These are phyloP conservation scores for Ascoidea asiatica DNA, from an alignment of 805 yeast species.

Conservation along the genomic window DNA sequence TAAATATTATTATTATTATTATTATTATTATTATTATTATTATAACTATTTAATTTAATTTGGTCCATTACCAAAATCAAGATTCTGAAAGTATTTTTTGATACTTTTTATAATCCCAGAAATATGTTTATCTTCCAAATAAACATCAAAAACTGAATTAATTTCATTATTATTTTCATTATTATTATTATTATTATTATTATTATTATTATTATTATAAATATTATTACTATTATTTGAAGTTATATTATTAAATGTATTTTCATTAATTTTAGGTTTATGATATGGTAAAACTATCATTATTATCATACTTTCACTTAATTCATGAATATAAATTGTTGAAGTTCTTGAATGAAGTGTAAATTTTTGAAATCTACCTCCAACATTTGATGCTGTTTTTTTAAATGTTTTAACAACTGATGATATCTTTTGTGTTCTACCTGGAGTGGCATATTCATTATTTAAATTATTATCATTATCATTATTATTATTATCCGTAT, in stretches of 20 bases:
- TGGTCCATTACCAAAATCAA: conserved; percentile 5
- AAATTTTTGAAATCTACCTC: conserved; percentile 29
- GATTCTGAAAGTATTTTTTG: conserved; percentile 8
- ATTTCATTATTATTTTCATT: conserved; percentile 3
- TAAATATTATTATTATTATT: too few species aligned
- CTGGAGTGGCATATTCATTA: neutral
- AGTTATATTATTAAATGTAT: conserved; percentile 18
- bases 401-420: conserved; percentile 34
- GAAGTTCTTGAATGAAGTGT: conserved; percentile 34
- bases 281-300: conserved; percentile 27
- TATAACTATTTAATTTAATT: too few species aligned
- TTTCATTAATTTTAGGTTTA: neutral
- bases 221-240: conserved; percentile 7
- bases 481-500: conserved; percentile 1
- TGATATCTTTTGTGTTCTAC: conserved; percentile 24
- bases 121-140: conserved; percentile 8
- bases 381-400: conserved; percentile 29
- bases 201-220: neutral
- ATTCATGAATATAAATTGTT: conserved; percentile 27
- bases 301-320: conserved; percentile 32
- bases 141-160: conserved; percentile 4
- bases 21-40: too few species aligned
- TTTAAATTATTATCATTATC: conserved; percentile 3
- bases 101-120: conserved; percentile 10
- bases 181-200: neutral